phyloP scores from a whole-genome alignment of 129 eudicot species.

The Ambrosia trifida region DNA sequence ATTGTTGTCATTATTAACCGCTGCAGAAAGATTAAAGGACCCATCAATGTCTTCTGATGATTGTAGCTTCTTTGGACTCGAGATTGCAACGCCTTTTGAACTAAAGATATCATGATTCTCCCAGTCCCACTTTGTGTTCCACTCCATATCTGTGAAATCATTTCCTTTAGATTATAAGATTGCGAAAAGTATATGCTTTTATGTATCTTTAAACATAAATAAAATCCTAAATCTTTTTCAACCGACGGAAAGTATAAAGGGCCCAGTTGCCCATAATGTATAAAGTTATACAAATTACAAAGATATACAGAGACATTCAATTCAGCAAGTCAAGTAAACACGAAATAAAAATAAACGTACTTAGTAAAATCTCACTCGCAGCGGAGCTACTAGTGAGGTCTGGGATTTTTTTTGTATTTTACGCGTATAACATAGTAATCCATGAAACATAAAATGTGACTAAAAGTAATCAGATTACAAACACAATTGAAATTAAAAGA shows the following conservation, averaged over 20 bases:
- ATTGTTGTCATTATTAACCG: slow-evolving; percentile 44
- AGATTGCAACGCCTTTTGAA: slow-evolving; percentile 46
- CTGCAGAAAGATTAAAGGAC: slow-evolving; percentile 61
- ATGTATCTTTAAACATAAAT: slow-evolving; percentile 10
- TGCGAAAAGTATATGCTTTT: not conserved
- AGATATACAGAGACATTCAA: slow-evolving; percentile 19
- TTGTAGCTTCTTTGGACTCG: slow-evolving; percentile 61
- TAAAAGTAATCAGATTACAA: no score
- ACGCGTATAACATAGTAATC: no score
- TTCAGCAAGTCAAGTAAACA: slow-evolving; percentile 8
- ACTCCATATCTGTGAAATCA: slow-evolving; percentile 59
- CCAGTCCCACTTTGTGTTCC: slow-evolving; percentile 90
- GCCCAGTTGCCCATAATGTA: slow-evolving; percentile 13
- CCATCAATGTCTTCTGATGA: slow-evolving; percentile 51
- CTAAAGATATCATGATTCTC: slow-evolving; percentile 52
- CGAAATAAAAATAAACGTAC: slow-evolving; percentile 1
- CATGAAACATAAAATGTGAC: no score
- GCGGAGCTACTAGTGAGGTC: no score
- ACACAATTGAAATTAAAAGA: no score
- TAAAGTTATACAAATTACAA: slow-evolving; percentile 13
- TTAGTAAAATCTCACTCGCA: no score
- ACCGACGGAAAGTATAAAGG: slow-evolving; percentile 21
- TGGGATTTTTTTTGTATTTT: no score
- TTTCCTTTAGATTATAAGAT: slow-evolving; percentile 10
- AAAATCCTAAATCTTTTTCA: slow-evolving; percentile 22